Base-by-base conservation (phyloP, 345 rosid species). In the Murraya paniculata region DNA sequence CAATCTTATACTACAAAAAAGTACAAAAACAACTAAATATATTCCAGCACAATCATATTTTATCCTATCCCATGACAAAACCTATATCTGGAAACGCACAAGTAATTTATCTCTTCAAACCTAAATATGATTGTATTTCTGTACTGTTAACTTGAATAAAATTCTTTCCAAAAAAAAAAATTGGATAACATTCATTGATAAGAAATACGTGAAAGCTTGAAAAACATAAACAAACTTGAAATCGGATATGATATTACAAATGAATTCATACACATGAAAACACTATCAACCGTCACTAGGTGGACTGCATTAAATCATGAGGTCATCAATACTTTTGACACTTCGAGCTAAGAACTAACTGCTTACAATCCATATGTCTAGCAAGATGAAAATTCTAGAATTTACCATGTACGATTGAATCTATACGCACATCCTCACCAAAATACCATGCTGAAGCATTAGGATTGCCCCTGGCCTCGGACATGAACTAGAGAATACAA, bases 381-480 rank as follows among this genome's bases (percentile, higher is more conserved):
- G 8, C 16, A 18, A 33, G 73, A 27, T 2, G 57, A 48, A 68
- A 39, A 57, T 27, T 35, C 64, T 56, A 48, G 13, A 45, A 30
- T 57, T 36, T 18, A 68, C 58, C 31, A 41, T 13, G 55, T 11
- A 61, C 33, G 62, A 35, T n/a, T 11, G 31, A 66, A 76, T 67
- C 65, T 67, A 67, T 55, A 67, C 0, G 27, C 65, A 67, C 64
- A 56, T 24, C 35, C 70, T 66, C 79, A 76, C 36, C 65, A 66
- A 57, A 7, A 11, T 41, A 57, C 28, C 53, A 55, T 24, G 79
- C 73, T 7, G 35, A 53, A 67, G 77, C 59, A 62, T 74, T 9
- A 31, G 28, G 56, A 36, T 57, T 66, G 33, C 53, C 60, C 70
- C 60, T 9, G 38, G 31, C 73, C 27, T 68, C 64, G 7, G 61